phyloP scores from a whole-genome alignment of 768 basidiomycete genomes.

The Kwoniella botswanensis region DNA sequence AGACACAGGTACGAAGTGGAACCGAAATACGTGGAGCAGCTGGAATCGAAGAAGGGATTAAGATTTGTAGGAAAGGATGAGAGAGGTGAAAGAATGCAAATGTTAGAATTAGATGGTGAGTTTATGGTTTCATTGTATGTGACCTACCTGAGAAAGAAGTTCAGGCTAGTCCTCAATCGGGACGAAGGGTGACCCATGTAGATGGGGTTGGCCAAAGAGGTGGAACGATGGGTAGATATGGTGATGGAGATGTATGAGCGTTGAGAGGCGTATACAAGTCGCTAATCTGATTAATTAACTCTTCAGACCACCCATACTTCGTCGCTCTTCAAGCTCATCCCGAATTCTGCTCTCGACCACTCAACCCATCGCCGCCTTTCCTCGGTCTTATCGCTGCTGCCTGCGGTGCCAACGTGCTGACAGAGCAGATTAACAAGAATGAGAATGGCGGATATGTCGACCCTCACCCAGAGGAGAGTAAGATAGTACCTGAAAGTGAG shows the following conservation, averaged over 20 bases:
- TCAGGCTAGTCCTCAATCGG: too few relatives aligned
- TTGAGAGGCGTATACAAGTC: too few relatives aligned
- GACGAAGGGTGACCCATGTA: too few relatives aligned
- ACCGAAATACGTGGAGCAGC: constrained; percentile 76
- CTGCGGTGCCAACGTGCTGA: constrained; percentile 65
- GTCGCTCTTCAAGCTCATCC: constrained; percentile 95
- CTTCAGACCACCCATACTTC: constrained; percentile 87
- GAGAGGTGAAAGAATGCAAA: constrained; percentile 95
- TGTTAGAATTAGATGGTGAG: constrained; percentile 81
- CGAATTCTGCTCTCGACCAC: constrained; percentile 95
- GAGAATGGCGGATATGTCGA: constrained; percentile 54
- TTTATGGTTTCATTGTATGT: constrained; percentile 24
- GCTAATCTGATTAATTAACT: too few relatives aligned
- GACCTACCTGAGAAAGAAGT: too few relatives aligned
- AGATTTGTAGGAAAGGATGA: constrained; percentile 88
- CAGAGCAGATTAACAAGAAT: constrained; percentile 76
- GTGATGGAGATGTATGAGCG: too few relatives aligned
- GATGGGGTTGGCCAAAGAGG: too few relatives aligned
- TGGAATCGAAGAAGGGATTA: constrained; percentile 72
- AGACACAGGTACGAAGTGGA: constrained; percentile 96
- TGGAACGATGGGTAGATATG: too few relatives aligned
- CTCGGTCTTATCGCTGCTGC: constrained; percentile 92
- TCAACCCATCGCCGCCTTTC: constrained; percentile 97
- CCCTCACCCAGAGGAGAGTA: constrained; percentile 57
- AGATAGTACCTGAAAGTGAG: constrained; percentile 52